Base-by-base conservation (phyloP, 2,329 filamentous ascomycete species). In the Ceratocystis eucalypticola region DNA sequence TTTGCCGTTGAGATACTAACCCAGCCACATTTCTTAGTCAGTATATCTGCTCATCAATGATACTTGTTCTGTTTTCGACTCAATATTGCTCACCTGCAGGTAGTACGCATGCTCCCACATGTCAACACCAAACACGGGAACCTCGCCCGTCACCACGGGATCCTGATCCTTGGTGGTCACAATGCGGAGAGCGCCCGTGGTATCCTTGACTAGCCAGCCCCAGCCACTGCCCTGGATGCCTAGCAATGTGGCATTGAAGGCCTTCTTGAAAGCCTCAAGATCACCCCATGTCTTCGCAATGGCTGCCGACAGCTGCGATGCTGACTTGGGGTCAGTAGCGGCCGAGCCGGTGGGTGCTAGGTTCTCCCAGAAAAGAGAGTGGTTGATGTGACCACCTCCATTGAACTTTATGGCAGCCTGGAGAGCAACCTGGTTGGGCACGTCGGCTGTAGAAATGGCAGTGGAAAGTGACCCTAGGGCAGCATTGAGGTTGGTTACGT, bases 81-180 rank as follows among this genome's bases (percentile, higher is more conserved):
- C 55, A 33, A 37, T 61, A n/a, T 44, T 44, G 72, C 77, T 70
- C 69, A 86, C 84, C 80, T 90, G 89, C 20, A 95, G 77, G 73
- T 96, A 96, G 74, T 95, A 96, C 0, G 91, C 91, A 77, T 96
- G 91, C 78, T 96, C 91, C 91, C 90, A 95, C 84, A 95, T 93
- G 74, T 96, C 91, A 1, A 96, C 80, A 0, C 89, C 90, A 53
- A 91, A 80, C 22, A 96, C 77, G 7, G 87, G 87, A n/a, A 62
- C 46, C n/a, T 84, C 80, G 70, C 86, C 82, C 3, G 82, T 80
- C 12, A 87, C 82, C 3, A 90, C 82, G 0, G 87, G 86, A 72
- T 95, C 91, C 77, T 96, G 91, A 73, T 96, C 90, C 74, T 91
- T 90, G n/a, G 88, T 91, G 0, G 87, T 91, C 7, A 88, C 80